Evolutionary conservation across 768 basidiomycete species (phyloP).

Genomic region (Naganishia vaughanmartiniae): DNA sequence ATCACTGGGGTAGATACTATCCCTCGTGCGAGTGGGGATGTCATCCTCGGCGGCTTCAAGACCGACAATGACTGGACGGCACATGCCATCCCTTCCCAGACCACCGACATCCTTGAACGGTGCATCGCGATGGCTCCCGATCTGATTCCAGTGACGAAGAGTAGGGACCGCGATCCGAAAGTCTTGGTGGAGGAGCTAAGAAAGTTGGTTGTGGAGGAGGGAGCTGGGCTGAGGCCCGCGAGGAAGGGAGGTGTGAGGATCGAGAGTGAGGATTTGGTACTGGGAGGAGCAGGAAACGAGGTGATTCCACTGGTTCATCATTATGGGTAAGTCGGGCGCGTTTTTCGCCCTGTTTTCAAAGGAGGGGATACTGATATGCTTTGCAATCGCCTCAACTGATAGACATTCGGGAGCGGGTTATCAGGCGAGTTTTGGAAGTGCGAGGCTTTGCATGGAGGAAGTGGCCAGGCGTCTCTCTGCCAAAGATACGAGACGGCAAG

Average conservation of each 20-base stretch:
- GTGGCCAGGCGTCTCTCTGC: background rate
- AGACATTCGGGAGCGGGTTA: constrained; percentile 26
- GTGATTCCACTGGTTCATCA: constrained; percentile 42
- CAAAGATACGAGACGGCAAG: background rate
- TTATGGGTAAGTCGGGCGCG: constrained; percentile 42
- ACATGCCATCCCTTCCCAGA: background rate
- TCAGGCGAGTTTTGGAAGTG: constrained; percentile 27
- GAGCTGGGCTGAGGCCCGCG: constrained; percentile 48
- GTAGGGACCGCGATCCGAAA: constrained; percentile 6
- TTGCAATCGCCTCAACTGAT: background rate
- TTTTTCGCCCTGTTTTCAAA: background rate
- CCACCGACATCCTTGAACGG: constrained; percentile 42
- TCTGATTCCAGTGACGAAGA: constrained; percentile 30
- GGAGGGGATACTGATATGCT: background rate
- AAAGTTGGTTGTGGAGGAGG: constrained; percentile 28
- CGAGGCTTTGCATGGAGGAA: constrained; percentile 25
- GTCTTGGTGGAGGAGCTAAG: constrained; percentile 18
- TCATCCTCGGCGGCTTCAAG: constrained; percentile 52
- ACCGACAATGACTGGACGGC: constrained; percentile 48
- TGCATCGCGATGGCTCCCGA: constrained; percentile 47
- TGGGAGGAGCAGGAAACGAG: constrained; percentile 1
- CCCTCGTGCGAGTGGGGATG: constrained; percentile 49
- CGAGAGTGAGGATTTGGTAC: constrained; percentile 22
- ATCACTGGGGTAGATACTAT: constrained; percentile 42
- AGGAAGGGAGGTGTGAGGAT: constrained; percentile 41